These are phyloP conservation scores for Trichoderma oligosporum DNA, from an alignment of 2,329 filamentous ascomycete species.

Conservation along the genomic window DNA sequence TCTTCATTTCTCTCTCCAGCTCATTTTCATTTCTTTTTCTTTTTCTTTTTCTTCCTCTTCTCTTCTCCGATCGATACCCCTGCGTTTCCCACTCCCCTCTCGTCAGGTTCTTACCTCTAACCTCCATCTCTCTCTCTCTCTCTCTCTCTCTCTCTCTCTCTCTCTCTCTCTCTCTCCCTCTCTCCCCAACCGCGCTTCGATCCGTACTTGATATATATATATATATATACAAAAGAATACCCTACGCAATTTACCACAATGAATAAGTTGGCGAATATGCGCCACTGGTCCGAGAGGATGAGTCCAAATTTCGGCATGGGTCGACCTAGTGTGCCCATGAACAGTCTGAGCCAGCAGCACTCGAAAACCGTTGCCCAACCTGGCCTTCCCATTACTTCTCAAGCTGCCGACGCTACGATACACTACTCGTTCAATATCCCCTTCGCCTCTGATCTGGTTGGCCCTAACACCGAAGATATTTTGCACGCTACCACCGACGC, in stretches of 20 bases:
- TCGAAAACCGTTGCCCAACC: conserved; percentile 53
- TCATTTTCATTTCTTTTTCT: conserved; percentile 24
- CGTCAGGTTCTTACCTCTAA: conserved; percentile 25
- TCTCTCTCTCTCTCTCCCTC: conserved; percentile 24
- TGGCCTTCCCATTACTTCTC: conserved; percentile 58
- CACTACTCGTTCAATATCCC: conserved; percentile 97
- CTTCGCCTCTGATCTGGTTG: conserved; percentile 86
- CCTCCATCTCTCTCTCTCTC: conserved; percentile 24
- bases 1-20: conserved; percentile 23
- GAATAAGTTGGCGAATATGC: conserved; percentile 70
- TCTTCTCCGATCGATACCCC: conserved; percentile 26
- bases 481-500: conserved; percentile 87
- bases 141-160: conserved; percentile 22
- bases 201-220: neutral
- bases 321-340: conserved; percentile 54
- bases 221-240: too few relatives aligned
- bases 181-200: conserved; percentile 11
- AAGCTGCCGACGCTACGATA: conserved; percentile 71
- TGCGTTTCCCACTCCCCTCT: conserved; percentile 23
- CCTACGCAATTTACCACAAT: too few relatives aligned
- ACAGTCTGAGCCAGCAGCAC: conserved; percentile 53
- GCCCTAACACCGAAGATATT: conserved; percentile 91
- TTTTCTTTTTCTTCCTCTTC: conserved; percentile 21
- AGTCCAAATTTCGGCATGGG: conserved; percentile 65
- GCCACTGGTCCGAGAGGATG: conserved; percentile 69